Percentiles rank a stretch among this genome's conserved stretches.
phyloP scores from a whole-genome alignment of 2,329 filamentous ascomycete species.

The Aspergillus pseudoviridinutans region DNA sequence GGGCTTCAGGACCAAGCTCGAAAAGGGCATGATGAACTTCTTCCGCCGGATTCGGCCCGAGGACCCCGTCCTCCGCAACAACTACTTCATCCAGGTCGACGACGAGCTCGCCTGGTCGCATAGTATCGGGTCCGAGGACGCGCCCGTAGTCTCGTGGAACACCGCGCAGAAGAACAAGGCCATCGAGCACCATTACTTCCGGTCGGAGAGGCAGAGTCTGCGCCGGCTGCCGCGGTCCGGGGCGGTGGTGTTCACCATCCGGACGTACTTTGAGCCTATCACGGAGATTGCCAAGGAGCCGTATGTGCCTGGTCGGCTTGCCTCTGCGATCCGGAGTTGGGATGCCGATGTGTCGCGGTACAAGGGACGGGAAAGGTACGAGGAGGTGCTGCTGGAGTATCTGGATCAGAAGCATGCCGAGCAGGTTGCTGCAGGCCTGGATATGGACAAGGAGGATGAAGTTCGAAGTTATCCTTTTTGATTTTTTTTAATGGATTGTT shows the following conservation, averaged over 20 bases:
- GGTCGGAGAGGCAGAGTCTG: conserved; percentile 70
- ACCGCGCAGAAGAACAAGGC: conserved; percentile 71
- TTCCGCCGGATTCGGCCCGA: conserved; percentile 69
- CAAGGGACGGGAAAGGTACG: conserved; percentile 73
- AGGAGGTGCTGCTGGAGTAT: conserved; percentile 69
- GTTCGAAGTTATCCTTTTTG: conserved; percentile 58
- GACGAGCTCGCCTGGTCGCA: conserved; percentile 70
- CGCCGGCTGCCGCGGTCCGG: conserved; percentile 57
- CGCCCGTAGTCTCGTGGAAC: conserved; percentile 62
- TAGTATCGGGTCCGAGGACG: conserved; percentile 72
- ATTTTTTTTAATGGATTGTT: conserved; percentile 1
- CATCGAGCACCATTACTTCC: conserved; percentile 70
- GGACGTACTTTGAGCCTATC: conserved; percentile 74
- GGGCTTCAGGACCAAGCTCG: conserved; percentile 65
- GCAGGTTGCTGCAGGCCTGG: conserved; percentile 65
- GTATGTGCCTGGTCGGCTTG: conserved; percentile 73
- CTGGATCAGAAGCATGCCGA: conserved; percentile 70
- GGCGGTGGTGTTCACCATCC: conserved; percentile 68
- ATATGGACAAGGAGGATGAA: conserved; percentile 59
- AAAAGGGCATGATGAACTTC: conserved; percentile 77
- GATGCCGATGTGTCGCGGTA: conserved; percentile 71
- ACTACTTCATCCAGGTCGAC: conserved; percentile 87
- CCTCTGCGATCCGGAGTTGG: conserved; percentile 77
- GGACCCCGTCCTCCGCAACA: conserved; percentile 65
- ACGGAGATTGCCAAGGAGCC: conserved; percentile 65